Evolutionary conservation across 345 rosid species (phyloP).

Genomic region (Euphorbia pulcherrima): DNA sequence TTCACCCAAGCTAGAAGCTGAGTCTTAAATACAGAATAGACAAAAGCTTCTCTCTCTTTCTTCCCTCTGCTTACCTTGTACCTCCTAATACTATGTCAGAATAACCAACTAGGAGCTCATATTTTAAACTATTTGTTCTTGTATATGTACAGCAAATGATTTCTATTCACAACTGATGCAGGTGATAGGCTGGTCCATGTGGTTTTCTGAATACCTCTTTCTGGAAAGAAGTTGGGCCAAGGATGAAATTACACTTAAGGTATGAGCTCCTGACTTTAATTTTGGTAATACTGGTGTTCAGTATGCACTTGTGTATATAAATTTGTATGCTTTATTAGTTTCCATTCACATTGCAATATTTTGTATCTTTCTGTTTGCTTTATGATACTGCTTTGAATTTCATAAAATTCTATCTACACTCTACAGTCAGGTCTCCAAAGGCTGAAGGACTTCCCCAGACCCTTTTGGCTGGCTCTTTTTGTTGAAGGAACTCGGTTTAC

Average conservation of each 20-base stretch:
- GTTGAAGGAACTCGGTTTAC: conserved; percentile 99
- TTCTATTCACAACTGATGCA: conserved; percentile 28
- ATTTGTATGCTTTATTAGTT: not conserved
- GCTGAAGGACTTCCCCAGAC: conserved; percentile 74
- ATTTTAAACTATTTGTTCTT: not conserved
- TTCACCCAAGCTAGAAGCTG: not conserved
- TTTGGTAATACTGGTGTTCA: not conserved
- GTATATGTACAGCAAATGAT: not conserved
- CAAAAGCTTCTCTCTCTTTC: not conserved
- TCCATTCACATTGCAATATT: not conserved
- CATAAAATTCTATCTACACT: conserved; percentile 33
- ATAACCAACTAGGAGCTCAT: not conserved
- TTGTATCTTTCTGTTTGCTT: not conserved
- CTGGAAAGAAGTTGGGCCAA: conserved; percentile 94
- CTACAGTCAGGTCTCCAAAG: conserved; percentile 85
- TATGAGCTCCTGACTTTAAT: conserved; percentile 9
- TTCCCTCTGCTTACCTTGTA: not conserved
- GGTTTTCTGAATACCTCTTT: conserved; percentile 97
- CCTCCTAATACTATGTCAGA: not conserved
- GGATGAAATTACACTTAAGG: conserved; percentile 88
- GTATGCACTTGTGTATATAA: not conserved
- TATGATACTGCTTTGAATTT: conserved; percentile 7
- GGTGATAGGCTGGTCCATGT: conserved; percentile 99
- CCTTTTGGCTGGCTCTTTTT: conserved; percentile 98
- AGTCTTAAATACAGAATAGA: not conserved